Evolutionary conservation across 805 yeast genomes (phyloP).

Genomic region (Tetrapisispora taiwanensis): DNA sequence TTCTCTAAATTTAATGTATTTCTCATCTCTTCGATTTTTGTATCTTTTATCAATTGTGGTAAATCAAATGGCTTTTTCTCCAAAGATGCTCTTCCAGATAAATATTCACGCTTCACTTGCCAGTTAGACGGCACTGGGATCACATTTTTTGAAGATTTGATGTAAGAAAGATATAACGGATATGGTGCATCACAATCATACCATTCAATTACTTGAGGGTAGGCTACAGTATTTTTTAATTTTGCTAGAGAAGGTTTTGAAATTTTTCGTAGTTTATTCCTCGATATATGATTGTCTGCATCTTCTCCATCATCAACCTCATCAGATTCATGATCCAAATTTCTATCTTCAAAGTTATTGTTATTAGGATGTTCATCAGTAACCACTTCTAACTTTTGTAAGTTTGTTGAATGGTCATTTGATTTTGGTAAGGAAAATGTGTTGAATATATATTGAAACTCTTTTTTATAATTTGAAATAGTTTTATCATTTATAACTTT

Average conservation of each 20-base stretch:
- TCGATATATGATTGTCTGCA: slow-evolving; percentile 25
- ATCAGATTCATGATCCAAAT: background rate
- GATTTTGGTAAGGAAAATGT: background rate
- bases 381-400: no score
- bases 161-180: slow-evolving; percentile 52
- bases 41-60: slow-evolving; percentile 67
- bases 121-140: slow-evolving; percentile 81
- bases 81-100: slow-evolving; percentile 53
- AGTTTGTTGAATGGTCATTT: no score
- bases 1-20: slow-evolving; percentile 30
- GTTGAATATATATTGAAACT: background rate
- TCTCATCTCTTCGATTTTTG: slow-evolving; percentile 85
- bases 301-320: background rate
- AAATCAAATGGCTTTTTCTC: slow-evolving; percentile 65
- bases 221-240: slow-evolving; percentile 47
- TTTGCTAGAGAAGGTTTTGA: slow-evolving; percentile 56
- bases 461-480: background rate
- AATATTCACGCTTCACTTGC: slow-evolving; percentile 67
- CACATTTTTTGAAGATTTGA: slow-evolving; percentile 56
- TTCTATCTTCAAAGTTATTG: background rate
- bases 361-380: no score
- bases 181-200: slow-evolving; percentile 76
- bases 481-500: background rate
- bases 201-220: slow-evolving; percentile 79
- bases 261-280: slow-evolving; percentile 41